Conservation (phyloP, 1,284 basidiomycete genomes). For the Sporisorium sorghi region DNA sequence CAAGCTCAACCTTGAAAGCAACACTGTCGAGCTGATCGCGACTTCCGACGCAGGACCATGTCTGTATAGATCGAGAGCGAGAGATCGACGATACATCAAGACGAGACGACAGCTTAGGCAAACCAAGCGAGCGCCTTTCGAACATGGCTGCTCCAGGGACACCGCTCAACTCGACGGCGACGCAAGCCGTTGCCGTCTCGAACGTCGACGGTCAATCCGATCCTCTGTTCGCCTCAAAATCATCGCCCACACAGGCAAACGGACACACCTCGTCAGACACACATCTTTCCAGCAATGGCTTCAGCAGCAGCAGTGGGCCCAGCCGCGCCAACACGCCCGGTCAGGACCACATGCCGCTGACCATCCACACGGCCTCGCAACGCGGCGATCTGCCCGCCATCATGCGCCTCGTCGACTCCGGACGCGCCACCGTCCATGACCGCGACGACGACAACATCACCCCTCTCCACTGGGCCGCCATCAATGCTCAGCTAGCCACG, state of each 20-base stretch:
- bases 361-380: slow-evolving; percentile 87
- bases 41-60: slow-evolving; percentile 9
- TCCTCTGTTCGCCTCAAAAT: slow-evolving; percentile 21
- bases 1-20: not conserved
- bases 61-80: slow-evolving; percentile 2
- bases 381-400: slow-evolving; percentile 82
- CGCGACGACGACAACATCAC: slow-evolving; percentile 91
- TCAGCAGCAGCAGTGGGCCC: slow-evolving; percentile 15
- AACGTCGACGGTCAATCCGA: slow-evolving; percentile 19
- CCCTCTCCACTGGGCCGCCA: slow-evolving; percentile 95
- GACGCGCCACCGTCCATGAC: slow-evolving; percentile 80
- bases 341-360: slow-evolving; percentile 63
- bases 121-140: no score
- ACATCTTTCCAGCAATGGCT: slow-evolving; percentile 12
- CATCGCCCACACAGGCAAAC: slow-evolving; percentile 15
- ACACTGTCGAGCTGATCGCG: not conserved
- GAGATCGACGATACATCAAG: no score
- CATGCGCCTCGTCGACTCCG: slow-evolving; percentile 79
- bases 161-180: slow-evolving; percentile 19
- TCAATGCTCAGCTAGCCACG: slow-evolving; percentile 79
- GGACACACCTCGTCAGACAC: slow-evolving; percentile 15
- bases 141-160: slow-evolving; percentile 51
- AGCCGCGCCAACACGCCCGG: slow-evolving; percentile 40
- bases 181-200: slow-evolving; percentile 21
- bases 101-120: not conserved